These are phyloP conservation scores for Sutorius australiensis DNA, from an alignment of 768 basidiomycete species.

Conservation along the genomic window DNA sequence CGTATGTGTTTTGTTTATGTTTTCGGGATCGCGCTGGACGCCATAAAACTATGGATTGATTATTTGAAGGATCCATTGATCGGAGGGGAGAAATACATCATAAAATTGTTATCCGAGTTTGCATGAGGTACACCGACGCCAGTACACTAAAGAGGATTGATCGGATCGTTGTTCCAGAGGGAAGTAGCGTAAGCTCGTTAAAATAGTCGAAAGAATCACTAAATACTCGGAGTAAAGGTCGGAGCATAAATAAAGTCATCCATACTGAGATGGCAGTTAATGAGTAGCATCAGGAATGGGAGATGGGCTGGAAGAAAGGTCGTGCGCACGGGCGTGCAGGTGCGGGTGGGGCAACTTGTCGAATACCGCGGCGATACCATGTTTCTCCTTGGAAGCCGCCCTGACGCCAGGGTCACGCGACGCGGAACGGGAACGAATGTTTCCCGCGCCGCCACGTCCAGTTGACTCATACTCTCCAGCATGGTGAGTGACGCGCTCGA, in stretches of 20 bases:
- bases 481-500: slow-evolving; percentile 33
- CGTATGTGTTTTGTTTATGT: slow-evolving; percentile 7
- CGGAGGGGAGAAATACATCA: not conserved
- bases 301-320: not conserved
- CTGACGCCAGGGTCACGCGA: slow-evolving; percentile 28
- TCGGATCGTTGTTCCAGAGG: not conserved
- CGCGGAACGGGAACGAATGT: slow-evolving; percentile 46
- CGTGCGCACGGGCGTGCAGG: not conserved
- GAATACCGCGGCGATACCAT: slow-evolving; percentile 29
- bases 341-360: slow-evolving; percentile 29
- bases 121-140: not conserved
- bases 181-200: not conserved
- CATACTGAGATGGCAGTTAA: not conserved
- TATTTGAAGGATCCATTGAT: not conserved
- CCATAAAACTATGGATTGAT: slow-evolving; percentile 1
- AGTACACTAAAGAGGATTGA: not conserved
- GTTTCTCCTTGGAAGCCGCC: slow-evolving; percentile 27
- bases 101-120: not conserved
- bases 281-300: not conserved
- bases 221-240: not conserved
- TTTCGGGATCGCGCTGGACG: slow-evolving; percentile 15
- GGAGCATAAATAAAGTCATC: not conserved
- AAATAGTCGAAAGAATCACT: not conserved
- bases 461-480: slow-evolving; percentile 35
- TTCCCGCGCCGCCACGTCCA: slow-evolving; percentile 63